Percentiles rank a stretch among this genome's conserved stretches.
These are phyloP conservation scores for Apiospora arundinis DNA, from an alignment of 2,329 filamentous ascomycete genomes.

Conservation along the genomic window DNA sequence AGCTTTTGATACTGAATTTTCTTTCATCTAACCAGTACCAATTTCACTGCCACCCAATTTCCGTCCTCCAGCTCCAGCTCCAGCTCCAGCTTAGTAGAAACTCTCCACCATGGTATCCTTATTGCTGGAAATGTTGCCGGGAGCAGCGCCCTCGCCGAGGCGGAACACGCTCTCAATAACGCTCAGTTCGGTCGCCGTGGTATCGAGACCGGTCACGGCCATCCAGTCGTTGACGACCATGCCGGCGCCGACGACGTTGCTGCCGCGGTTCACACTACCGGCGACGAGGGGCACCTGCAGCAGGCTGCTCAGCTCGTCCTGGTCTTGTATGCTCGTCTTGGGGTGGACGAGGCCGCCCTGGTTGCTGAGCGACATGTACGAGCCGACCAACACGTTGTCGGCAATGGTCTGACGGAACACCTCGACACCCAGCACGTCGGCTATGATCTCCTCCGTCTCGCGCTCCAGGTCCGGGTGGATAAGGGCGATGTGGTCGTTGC, in stretches of 20 bases:
- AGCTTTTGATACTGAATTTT: background rate
- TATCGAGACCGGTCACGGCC: slow-evolving; percentile 90
- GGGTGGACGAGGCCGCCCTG: slow-evolving; percentile 96
- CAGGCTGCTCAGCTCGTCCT: slow-evolving; percentile 93
- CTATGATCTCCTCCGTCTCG: slow-evolving; percentile 98
- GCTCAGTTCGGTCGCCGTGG: slow-evolving; percentile 95
- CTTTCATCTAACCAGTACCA: background rate
- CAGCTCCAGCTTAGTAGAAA: slow-evolving; percentile 74
- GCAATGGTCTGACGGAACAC: slow-evolving; percentile 94
- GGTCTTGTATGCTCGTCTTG: slow-evolving; percentile 95
- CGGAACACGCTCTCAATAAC: slow-evolving; percentile 97
- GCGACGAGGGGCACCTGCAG: slow-evolving; percentile 96
- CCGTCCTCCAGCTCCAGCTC: background rate
- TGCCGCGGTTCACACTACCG: slow-evolving; percentile 91
- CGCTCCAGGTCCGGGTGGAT: slow-evolving; percentile 96
- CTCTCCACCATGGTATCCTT: slow-evolving; percentile 99
- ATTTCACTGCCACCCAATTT: background rate
- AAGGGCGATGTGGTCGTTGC: slow-evolving; percentile 95
- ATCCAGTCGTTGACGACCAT: slow-evolving; percentile 99
- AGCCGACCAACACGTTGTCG: slow-evolving; percentile 95
- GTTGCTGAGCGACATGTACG: slow-evolving; percentile 96
- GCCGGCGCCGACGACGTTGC: slow-evolving; percentile 91
- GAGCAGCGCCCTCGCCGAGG: slow-evolving; percentile 83
- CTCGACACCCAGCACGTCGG: slow-evolving; percentile 88
- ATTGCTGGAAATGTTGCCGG: slow-evolving; percentile 80